Conservation (phyloP, 768 basidiomycete genomes). For the Russula lepida region DNA sequence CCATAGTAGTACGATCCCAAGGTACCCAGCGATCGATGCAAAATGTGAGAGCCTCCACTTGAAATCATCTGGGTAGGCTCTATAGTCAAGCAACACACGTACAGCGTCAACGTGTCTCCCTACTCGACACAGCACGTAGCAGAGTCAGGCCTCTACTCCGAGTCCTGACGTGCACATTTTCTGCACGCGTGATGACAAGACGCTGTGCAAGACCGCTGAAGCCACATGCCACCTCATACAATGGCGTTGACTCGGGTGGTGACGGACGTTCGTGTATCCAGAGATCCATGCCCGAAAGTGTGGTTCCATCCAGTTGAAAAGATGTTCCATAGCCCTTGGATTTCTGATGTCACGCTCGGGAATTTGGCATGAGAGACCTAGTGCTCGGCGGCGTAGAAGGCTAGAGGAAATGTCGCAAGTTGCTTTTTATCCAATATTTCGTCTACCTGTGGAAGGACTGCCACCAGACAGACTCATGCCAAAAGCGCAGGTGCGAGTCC, state of each 20-base stretch:
- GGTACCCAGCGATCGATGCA: too few species aligned
- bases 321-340: background rate
- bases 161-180: background rate
- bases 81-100: background rate
- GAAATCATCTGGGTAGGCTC: too few species aligned
- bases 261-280: too few species aligned
- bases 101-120: background rate
- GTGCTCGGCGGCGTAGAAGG: background rate
- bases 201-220: background rate
- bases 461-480: background rate
- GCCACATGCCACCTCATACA: background rate
- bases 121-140: background rate
- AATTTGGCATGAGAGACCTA: background rate
- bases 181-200: background rate
- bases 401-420: background rate
- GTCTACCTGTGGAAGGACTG: background rate
- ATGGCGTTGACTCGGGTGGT: background rate
- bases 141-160: background rate
- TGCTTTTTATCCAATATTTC: background rate
- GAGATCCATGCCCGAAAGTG: background rate
- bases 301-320: background rate
- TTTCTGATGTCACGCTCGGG: background rate
- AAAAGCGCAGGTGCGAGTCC: background rate
- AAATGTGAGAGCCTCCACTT: too few species aligned
- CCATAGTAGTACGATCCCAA: too few species aligned